These are phyloP conservation scores for Candida multigemmis DNA, from an alignment of 805 yeast genomes.

Conservation along the genomic window DNA sequence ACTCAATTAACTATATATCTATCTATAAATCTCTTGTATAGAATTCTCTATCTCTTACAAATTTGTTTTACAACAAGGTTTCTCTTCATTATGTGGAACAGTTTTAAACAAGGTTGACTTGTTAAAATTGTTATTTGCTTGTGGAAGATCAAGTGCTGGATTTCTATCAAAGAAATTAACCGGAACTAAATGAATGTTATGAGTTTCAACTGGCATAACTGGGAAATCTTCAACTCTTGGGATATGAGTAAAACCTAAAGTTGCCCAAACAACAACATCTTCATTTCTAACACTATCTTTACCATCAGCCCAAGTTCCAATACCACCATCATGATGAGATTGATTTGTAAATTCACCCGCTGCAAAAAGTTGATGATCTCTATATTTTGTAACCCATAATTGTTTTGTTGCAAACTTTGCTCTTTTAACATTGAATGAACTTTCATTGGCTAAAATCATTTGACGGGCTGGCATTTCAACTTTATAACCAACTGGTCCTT, in stretches of 20 bases:
- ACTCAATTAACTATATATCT: too few relatives aligned
- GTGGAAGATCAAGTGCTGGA: conserved; percentile 74
- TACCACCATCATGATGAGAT: conserved; percentile 61
- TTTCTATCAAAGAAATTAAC: conserved; percentile 68
- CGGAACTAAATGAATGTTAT: conserved; percentile 56
- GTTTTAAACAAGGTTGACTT: conserved; percentile 39
- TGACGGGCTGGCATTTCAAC: conserved; percentile 67
- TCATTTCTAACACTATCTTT: conserved; percentile 62
- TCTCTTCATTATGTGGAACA: conserved; percentile 8
- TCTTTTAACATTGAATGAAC: conserved; percentile 59
- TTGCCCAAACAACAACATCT: conserved; percentile 74
- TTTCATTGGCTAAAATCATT: conserved; percentile 59
- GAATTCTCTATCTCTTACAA: conserved; percentile 10
- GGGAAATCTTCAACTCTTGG: conserved; percentile 86
- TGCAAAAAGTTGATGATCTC: conserved; percentile 63
- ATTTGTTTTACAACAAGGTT: conserved; percentile 28
- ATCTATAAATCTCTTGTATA: neutral
- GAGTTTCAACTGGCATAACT: conserved; percentile 79
- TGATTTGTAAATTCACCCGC: conserved; percentile 87
- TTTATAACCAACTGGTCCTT: conserved; percentile 71
- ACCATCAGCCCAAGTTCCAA: conserved; percentile 64
- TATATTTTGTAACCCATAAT: conserved; percentile 74
- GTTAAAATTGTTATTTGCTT: conserved; percentile 58
- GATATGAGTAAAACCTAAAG: conserved; percentile 72
- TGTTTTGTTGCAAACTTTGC: conserved; percentile 72